Percentiles rank a stretch among this genome's conserved stretches.
Evolutionary conservation across 2,329 filamentous ascomycete species (phyloP).

Genomic region (Arthrobotrys musiformis): DNA sequence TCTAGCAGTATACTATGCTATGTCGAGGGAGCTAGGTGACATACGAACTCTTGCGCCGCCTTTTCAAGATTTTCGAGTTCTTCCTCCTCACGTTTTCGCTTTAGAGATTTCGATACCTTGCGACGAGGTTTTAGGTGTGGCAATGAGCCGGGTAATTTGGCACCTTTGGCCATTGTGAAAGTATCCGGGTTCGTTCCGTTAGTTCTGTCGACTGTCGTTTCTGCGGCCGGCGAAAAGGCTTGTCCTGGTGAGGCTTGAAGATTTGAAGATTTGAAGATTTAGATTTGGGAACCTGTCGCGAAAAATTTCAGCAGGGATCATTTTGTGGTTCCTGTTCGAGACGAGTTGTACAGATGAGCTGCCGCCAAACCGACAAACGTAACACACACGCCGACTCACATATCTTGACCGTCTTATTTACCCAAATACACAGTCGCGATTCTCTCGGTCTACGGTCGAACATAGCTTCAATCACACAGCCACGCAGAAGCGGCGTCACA

Average conservation of each 20-base stretch:
- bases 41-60: slow-evolving; percentile 64
- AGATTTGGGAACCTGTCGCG: slow-evolving; percentile 13
- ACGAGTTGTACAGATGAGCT: slow-evolving; percentile 16
- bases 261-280: slow-evolving; percentile 18
- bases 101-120: slow-evolving; percentile 60
- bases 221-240: neutral
- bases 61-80: slow-evolving; percentile 64
- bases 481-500: neutral
- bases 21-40: slow-evolving; percentile 42
- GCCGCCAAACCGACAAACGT: slow-evolving; percentile 16
- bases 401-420: no score
- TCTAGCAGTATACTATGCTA: neutral
- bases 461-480: neutral
- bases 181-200: neutral
- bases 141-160: slow-evolving; percentile 33
- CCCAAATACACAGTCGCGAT: neutral
- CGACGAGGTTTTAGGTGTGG: slow-evolving; percentile 45
- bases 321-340: neutral
- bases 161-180: slow-evolving; percentile 43
- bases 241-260: neutral
- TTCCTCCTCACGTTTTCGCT: slow-evolving; percentile 64
- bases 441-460: neutral
- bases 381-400: neutral
- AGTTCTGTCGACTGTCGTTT: neutral
- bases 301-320: slow-evolving; percentile 54